These are phyloP conservation scores for Mycena citricolor DNA, from an alignment of 1,284 basidiomycete genomes.

Conservation along the genomic window DNA sequence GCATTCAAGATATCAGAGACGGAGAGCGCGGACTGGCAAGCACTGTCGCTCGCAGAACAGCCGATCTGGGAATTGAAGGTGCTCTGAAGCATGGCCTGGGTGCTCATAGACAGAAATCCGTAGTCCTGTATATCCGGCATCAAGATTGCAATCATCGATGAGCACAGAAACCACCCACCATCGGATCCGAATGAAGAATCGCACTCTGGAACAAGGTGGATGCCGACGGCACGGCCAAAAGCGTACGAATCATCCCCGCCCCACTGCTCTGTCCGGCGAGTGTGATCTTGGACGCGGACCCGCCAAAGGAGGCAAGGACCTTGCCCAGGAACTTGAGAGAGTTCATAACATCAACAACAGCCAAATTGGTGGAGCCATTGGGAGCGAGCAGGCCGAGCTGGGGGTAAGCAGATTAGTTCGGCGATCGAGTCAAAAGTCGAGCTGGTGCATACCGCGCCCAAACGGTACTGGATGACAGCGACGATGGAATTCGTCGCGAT, in stretches of 20 bases:
- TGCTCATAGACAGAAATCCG: conserved; percentile 59
- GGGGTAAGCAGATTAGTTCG: conserved; percentile 9
- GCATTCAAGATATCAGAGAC: conserved; percentile 51
- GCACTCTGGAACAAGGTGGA: conserved; percentile 67
- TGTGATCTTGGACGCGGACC: conserved; percentile 64
- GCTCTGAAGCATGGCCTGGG: conserved; percentile 55
- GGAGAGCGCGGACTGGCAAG: conserved; percentile 54
- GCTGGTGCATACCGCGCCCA: conserved; percentile 63
- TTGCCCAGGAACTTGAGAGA: conserved; percentile 65
- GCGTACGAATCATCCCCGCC: conserved; percentile 75
- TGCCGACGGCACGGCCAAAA: conserved; percentile 68
- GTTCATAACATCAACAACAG: conserved; percentile 68
- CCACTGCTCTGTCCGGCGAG: conserved; percentile 89
- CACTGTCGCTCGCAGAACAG: conserved; percentile 45
- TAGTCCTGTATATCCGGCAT: conserved; percentile 52
- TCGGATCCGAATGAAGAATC: conserved; percentile 83
- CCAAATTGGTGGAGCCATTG: conserved; percentile 66
- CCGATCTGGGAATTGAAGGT: conserved; percentile 51
- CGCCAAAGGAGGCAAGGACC: conserved; percentile 70
- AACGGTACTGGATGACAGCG: conserved; percentile 82
- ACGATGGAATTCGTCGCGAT: conserved; percentile 74
- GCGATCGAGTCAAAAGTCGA: conserved; percentile 1
- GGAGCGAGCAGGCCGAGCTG: conserved; percentile 78
- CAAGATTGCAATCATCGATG: conserved; percentile 1
- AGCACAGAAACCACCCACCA: conserved; percentile 50